Evolutionary conservation across 2,329 filamentous ascomycete species (phyloP).

Genomic region (Cordyceps militaris): DNA sequence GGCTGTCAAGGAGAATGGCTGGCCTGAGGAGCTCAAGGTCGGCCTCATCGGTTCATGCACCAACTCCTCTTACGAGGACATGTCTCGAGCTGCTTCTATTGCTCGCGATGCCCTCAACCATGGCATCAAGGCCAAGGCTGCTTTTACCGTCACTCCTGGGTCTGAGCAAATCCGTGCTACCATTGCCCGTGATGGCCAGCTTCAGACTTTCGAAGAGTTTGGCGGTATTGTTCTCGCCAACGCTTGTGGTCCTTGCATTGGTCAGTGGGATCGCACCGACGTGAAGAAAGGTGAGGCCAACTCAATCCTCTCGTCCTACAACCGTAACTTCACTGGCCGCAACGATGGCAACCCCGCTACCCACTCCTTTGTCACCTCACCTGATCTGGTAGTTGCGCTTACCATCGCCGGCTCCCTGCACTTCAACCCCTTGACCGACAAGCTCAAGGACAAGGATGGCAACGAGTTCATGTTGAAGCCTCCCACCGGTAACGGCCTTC

Average conservation of each 20-base stretch:
- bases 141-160: conserved; percentile 93
- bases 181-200: conserved; percentile 82
- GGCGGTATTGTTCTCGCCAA: conserved; percentile 93
- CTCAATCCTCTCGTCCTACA: conserved; percentile 98
- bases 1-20: conserved; percentile 87
- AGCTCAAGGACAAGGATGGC: conserved; percentile 87
- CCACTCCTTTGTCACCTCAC: conserved; percentile 87
- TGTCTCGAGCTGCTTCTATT: conserved; percentile 88
- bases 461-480: conserved; percentile 87
- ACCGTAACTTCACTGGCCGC: conserved; percentile 98
- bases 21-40: conserved; percentile 95
- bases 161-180: conserved; percentile 96
- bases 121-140: conserved; percentile 85
- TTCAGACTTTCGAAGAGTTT: conserved; percentile 93
- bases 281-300: conserved; percentile 94
- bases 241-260: conserved; percentile 87
- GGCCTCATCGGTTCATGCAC: conserved; percentile 98
- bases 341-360: conserved; percentile 95
- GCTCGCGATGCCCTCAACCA: conserved; percentile 85
- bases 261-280: conserved; percentile 90
- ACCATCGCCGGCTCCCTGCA: conserved; percentile 74
- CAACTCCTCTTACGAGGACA: conserved; percentile 81
- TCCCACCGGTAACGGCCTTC: conserved; percentile 76
- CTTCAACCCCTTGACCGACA: conserved; percentile 94
- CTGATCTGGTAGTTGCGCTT: conserved; percentile 82